Evolutionary conservation across 2,329 filamentous ascomycete genomes (phyloP).

Genomic region (Mollisia scopiformis): DNA sequence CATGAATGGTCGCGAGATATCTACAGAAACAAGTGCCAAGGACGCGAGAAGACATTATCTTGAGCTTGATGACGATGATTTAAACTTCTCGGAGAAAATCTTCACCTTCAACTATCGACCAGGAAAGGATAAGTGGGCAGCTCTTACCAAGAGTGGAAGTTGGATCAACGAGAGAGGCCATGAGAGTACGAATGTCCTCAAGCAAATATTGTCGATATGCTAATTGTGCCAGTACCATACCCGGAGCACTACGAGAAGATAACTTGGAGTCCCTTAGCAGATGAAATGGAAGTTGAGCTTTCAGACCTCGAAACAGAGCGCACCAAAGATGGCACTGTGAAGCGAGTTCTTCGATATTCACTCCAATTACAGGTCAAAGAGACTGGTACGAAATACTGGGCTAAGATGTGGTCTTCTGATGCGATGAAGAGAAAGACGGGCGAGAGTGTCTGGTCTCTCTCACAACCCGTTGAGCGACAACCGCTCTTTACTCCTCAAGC

Average conservation of each 20-base stretch:
- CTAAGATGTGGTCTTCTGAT: conserved; percentile 9
- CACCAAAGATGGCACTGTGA: background rate
- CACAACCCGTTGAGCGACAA: background rate
- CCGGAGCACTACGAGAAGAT: conserved; percentile 6
- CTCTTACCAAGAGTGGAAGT: background rate
- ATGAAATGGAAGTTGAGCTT: background rate
- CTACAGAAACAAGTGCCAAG: background rate
- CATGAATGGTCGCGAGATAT: background rate
- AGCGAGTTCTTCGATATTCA: conserved; percentile 3
- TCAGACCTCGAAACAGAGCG: background rate
- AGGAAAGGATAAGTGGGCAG: conserved; percentile 1
- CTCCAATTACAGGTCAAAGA: conserved; percentile 8
- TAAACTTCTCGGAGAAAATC: conserved; percentile 7
- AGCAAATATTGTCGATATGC: background rate
- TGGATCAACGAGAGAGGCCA: conserved; percentile 4
- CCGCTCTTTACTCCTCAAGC: background rate
- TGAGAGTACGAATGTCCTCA: background rate
- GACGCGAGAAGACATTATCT: background rate
- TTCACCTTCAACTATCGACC: conserved; percentile 13
- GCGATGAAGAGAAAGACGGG: background rate
- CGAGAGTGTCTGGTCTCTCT: background rate
- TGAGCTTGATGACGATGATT: background rate
- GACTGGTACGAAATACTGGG: conserved; percentile 4
- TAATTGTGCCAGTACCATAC: background rate
- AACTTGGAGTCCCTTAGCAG: conserved; percentile 3